These are phyloP conservation scores for Penicillium sp. DNA, from an alignment of 2,329 filamentous ascomycete genomes.

Conservation along the genomic window DNA sequence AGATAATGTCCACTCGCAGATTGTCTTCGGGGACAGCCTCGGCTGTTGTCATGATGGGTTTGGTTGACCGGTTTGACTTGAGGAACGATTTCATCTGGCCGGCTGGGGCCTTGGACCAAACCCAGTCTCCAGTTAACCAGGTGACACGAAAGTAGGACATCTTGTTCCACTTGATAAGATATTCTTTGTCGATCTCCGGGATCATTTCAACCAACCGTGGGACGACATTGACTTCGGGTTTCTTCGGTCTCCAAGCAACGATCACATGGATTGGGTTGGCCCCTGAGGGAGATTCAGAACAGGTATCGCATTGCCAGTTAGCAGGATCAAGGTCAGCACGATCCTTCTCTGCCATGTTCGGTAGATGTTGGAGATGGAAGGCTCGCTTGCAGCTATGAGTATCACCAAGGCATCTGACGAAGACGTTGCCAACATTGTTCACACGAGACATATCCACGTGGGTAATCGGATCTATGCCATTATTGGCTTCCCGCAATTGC, in stretches of 20 bases:
- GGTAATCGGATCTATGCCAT: slow-evolving; percentile 73
- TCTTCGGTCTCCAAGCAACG: slow-evolving; percentile 80
- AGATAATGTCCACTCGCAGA: slow-evolving; percentile 82
- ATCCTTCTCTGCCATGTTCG: slow-evolving; percentile 40
- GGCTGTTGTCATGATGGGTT: slow-evolving; percentile 68
- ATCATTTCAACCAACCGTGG: slow-evolving; percentile 52
- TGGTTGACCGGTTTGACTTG: slow-evolving; percentile 62
- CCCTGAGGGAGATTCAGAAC: slow-evolving; percentile 63
- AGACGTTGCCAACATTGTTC: slow-evolving; percentile 72
- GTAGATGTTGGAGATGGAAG: slow-evolving; percentile 83
- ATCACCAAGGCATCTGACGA: slow-evolving; percentile 69
- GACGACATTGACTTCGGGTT: slow-evolving; percentile 54
- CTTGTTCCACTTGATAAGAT: slow-evolving; percentile 83
- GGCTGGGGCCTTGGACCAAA: slow-evolving; percentile 67
- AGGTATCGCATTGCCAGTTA: slow-evolving; percentile 86
- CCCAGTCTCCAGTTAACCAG: slow-evolving; percentile 90
- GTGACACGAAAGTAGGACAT: slow-evolving; percentile 77
- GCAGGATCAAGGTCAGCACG: slow-evolving; percentile 56
- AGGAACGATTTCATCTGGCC: slow-evolving; percentile 70
- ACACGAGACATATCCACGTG: slow-evolving; percentile 62
- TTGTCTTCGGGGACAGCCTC: slow-evolving; percentile 88
- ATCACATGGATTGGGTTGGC: slow-evolving; percentile 62
- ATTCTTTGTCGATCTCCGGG: slow-evolving; percentile 80
- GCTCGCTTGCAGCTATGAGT: slow-evolving; percentile 67
- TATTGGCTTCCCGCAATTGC: slow-evolving; percentile 74